Evolutionary conservation across 1,284 basidiomycete species (phyloP).

Genomic region (Malassezia dermatis): DNA sequence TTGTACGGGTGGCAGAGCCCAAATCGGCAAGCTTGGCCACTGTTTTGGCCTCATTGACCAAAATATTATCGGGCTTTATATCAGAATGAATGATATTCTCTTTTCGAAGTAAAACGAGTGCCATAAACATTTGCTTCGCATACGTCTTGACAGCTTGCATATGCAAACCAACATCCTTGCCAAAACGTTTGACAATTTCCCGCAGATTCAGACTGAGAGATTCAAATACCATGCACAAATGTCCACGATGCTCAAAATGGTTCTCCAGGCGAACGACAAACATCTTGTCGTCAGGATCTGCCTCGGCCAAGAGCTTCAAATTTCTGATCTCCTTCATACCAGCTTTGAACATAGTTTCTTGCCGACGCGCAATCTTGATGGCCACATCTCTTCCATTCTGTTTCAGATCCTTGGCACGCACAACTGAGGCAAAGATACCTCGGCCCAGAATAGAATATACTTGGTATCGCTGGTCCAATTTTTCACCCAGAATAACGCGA

Average conservation of each 20-base stretch:
- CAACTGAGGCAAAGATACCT: conserved; percentile 97
- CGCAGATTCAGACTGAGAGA: conserved; percentile 81
- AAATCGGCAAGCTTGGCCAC: conserved; percentile 89
- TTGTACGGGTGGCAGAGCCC: conserved; percentile 83
- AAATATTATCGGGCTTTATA: conserved; percentile 53
- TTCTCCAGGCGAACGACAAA: conserved; percentile 81
- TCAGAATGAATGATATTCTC: conserved; percentile 93
- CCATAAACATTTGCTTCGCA: conserved; percentile 85
- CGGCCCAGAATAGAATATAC: conserved; percentile 88
- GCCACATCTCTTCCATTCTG: conserved; percentile 62
- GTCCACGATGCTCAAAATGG: conserved; percentile 92
- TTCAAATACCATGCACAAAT: conserved; percentile 93
- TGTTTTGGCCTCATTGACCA: conserved; percentile 81
- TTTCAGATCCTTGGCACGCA: conserved; percentile 63
- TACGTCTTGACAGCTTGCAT: conserved; percentile 94
- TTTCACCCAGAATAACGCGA: conserved; percentile 79
- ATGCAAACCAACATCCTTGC: conserved; percentile 93
- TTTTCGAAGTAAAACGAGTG: conserved; percentile 73
- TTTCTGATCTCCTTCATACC: conserved; percentile 86
- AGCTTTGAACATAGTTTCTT: conserved; percentile 96
- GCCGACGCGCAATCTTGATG: conserved; percentile 90
- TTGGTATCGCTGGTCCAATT: conserved; percentile 80
- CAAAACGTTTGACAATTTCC: conserved; percentile 96
- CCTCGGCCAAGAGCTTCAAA: conserved; percentile 69
- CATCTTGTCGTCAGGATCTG: conserved; percentile 92